These are phyloP conservation scores for Kwoniella shivajii DNA, from an alignment of 1,284 basidiomycete species.

Conservation along the genomic window DNA sequence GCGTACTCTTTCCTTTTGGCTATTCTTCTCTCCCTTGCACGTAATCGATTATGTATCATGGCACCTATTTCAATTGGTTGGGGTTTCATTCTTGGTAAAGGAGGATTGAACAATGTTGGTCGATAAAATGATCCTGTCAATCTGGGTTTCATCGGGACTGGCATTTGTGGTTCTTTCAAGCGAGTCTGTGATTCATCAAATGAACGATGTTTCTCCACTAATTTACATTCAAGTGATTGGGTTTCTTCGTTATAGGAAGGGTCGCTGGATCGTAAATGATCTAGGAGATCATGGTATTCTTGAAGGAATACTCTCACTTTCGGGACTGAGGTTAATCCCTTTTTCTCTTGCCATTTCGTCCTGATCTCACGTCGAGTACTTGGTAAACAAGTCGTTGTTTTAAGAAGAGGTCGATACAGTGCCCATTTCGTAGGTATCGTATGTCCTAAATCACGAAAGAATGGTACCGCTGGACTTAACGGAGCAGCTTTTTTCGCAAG, in stretches of 20 bases:
- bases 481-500: background rate
- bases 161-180: too few species aligned
- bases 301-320: constrained; percentile 24
- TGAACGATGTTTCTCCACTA: constrained; percentile 6
- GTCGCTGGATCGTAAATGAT: background rate
- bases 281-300: constrained; percentile 29
- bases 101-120: constrained; percentile 64
- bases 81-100: constrained; percentile 73
- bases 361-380: constrained; percentile 16
- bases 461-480: constrained; percentile 57
- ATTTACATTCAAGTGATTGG: constrained; percentile 60
- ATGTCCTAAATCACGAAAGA: constrained; percentile 71
- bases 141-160: constrained; percentile 56
- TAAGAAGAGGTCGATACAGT: constrained; percentile 70
- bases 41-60: constrained; percentile 67
- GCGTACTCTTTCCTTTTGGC: constrained; percentile 46
- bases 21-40: constrained; percentile 59
- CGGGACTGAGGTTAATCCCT: constrained; percentile 19
- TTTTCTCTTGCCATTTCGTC: constrained; percentile 25
- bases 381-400: constrained; percentile 58
- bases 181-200: too few species aligned
- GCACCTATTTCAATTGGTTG: constrained; percentile 69
- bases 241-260: background rate
- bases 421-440: constrained; percentile 72
- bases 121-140: constrained; percentile 69